These are phyloP conservation scores for Yamadazyma aaseri DNA, from an alignment of 1,139 yeast genomes.

Conservation along the genomic window DNA sequence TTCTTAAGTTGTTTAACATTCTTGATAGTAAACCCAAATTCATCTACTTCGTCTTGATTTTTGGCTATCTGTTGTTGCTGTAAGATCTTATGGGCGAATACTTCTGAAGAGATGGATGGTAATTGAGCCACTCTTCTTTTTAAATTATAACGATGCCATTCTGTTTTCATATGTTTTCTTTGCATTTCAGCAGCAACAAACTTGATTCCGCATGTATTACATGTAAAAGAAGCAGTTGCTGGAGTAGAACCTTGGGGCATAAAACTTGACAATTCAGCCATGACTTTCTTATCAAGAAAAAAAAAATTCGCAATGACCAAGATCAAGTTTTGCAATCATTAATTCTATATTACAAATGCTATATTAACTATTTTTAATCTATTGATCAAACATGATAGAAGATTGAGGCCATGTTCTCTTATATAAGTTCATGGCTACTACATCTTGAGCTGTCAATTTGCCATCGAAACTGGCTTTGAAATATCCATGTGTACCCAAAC, in stretches of 20 bases:
- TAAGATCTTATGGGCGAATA: conserved; percentile 74
- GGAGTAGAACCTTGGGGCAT: conserved; percentile 38
- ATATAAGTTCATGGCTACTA: conserved; percentile 90
- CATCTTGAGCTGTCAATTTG: conserved; percentile 85
- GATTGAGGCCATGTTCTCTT: conserved; percentile 87
- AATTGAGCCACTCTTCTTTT: conserved; percentile 88
- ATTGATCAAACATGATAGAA: conserved; percentile 32
- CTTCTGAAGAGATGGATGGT: conserved; percentile 75
- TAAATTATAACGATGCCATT: conserved; percentile 92
- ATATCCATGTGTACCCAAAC: conserved; percentile 97
- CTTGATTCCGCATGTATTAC: conserved; percentile 82
- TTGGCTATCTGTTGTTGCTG: conserved; percentile 26
- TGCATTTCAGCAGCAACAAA: conserved; percentile 80
- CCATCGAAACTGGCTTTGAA: conserved; percentile 96
- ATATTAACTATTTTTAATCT: too few species aligned
- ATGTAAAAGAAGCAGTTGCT: conserved; percentile 53
- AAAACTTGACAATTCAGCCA: conserved; percentile 5
- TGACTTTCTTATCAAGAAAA: background rate
- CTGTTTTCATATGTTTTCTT: conserved; percentile 91
- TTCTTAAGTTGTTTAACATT: conserved; percentile 15
- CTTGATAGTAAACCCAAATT: conserved; percentile 57
- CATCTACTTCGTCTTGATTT: conserved; percentile 52
- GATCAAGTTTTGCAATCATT: conserved; percentile 1
- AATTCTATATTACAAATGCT: conserved; percentile 1
- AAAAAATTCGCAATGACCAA: conserved; percentile 1